Percentiles rank a stretch among this genome's conserved stretches.
Conservation (phyloP, 2,329 filamentous ascomycete genomes). For the Penicillium sp. region DNA sequence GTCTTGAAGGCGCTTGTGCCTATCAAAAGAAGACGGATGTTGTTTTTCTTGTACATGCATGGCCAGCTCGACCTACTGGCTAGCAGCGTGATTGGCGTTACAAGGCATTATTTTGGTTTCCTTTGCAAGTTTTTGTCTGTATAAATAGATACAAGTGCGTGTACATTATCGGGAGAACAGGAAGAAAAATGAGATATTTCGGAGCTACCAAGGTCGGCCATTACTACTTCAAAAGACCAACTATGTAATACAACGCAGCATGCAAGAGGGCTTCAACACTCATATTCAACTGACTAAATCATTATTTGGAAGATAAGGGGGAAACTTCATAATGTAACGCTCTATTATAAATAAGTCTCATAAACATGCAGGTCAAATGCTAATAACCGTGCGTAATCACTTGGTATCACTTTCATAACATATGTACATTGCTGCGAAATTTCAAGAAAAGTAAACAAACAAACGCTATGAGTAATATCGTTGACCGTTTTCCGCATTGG, state of each 20-base stretch:
- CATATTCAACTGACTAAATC: background rate
- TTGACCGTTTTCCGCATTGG: too few species aligned
- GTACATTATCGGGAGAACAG: background rate
- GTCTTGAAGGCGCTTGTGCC: background rate
- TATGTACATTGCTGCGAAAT: too few species aligned
- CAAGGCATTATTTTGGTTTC: background rate
- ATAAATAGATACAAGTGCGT: background rate
- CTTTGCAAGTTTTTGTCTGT: background rate
- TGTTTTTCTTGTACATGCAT: background rate
- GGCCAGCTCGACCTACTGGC: background rate
- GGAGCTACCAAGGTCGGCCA: background rate
- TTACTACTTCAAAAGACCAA: background rate
- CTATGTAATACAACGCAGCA: background rate
- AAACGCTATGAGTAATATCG: too few species aligned
- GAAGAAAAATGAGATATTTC: background rate
- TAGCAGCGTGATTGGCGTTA: conserved; percentile 8
- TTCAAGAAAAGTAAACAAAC: too few species aligned
- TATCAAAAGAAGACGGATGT: background rate
- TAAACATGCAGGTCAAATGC: background rate
- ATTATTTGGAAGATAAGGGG: background rate
- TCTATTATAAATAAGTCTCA: background rate
- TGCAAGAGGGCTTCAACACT: background rate
- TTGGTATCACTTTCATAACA: too few species aligned
- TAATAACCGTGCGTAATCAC: too few species aligned
- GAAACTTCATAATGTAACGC: background rate